Evolutionary conservation across 192 early-diverging fungal species (phyloP).

Genomic region (Linnemannia exigua): DNA sequence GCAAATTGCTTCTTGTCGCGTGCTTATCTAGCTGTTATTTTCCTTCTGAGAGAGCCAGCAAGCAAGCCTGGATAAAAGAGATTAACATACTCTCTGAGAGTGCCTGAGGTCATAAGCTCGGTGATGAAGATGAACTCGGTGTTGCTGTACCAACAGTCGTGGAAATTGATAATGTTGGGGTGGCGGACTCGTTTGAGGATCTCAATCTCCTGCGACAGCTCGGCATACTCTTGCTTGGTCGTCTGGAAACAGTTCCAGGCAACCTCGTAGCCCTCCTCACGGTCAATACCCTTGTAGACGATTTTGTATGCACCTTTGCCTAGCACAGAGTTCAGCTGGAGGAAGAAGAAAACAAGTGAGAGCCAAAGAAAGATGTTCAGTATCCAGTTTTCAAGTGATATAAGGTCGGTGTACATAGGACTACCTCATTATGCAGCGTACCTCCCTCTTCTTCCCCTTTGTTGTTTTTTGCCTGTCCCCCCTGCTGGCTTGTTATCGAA

Average conservation of each 20-base stretch:
- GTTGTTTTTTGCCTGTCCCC: background rate
- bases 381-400: background rate
- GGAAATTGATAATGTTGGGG: slow-evolving; percentile 87
- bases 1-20: background rate
- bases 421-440: background rate
- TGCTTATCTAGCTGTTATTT: background rate
- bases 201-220: slow-evolving; percentile 81
- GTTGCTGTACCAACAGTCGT: slow-evolving; percentile 81
- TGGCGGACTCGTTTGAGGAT: slow-evolving; percentile 85
- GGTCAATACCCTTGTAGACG: slow-evolving; percentile 89
- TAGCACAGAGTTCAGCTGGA: slow-evolving; percentile 66
- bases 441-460: background rate
- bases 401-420: background rate
- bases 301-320: slow-evolving; percentile 91
- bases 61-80: background rate
- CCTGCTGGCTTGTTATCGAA: background rate
- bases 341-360: background rate
- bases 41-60: background rate
- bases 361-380: background rate
- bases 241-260: slow-evolving; percentile 92
- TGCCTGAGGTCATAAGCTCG: slow-evolving; percentile 89
- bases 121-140: slow-evolving; percentile 86
- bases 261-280: slow-evolving; percentile 91
- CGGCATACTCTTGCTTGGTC: slow-evolving; percentile 78
- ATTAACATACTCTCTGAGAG: slow-evolving; percentile 74